Evolutionary conservation across 805 yeast species (phyloP), one percentile per base, ranked within the genome.

Genomic region (Candida montana): DNA sequence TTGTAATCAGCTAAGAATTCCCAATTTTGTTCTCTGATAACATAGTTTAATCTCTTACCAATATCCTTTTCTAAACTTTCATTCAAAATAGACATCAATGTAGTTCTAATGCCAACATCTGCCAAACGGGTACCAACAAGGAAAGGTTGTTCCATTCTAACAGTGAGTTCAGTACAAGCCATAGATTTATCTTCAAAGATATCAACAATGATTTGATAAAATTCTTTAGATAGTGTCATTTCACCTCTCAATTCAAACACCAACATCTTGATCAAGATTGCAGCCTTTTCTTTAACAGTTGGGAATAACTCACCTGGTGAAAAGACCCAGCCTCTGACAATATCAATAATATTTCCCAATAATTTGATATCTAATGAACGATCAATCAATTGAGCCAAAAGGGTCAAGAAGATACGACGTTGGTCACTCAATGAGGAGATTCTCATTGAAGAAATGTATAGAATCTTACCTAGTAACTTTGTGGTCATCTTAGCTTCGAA

Each of bases 1-100:
- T 89, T 85, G 53, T 84, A 85, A 50, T 93, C 99, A 1, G 95
- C 90, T 30, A 93, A 67, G 50, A 77, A 83, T 58, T 93, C 99
- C 99, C 99, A 93, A 55, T 88, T 91, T 59, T 93, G 99, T 54
- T 93, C 98, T 30, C 91, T 69, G n/a, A 95, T 75, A 8, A 91
- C 82, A 52, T 95, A 95, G 49, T 82, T 79, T 28, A 93, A 67
- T 44, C 99, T 72, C 59, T 86, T 88, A 51, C 77, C 75, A 19
- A 89, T 72, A 50, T 85, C 89, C 38, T 69, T 74, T 46, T 90
- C 96, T 46, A 93, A 66, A 49, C 95, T 84, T 33, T 74, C 74
- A 58, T 82, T 81, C 55, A 93, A 65, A 42, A 93, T 85, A 0
- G 74, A 59, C 93, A 93, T 84, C 47, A 95, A 73, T 50, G 79